Evolutionary conservation across 371 early-diverging fungal species (phyloP).

Genomic region (Apophysomyces ossiformis): DNA sequence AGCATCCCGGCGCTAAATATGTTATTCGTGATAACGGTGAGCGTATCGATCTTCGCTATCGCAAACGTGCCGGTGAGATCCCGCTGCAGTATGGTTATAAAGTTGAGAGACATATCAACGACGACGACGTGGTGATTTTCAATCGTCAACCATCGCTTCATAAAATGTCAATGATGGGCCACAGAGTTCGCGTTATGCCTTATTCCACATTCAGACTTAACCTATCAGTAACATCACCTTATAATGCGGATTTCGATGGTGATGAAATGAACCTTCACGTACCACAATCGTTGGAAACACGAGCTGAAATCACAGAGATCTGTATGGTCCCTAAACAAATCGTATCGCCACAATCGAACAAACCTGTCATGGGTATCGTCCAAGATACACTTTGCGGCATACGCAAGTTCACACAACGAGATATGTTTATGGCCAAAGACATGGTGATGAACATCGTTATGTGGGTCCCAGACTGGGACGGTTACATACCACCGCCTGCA

Average conservation of each 20-base stretch:
- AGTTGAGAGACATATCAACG: slow-evolving; percentile 97
- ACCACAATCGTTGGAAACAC: slow-evolving; percentile 96
- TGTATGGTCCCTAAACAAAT: slow-evolving; percentile 99
- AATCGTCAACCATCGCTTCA: slow-evolving; percentile 99
- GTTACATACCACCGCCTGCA: slow-evolving; percentile 90
- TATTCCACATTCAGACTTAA: slow-evolving; percentile 99
- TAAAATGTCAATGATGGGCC: slow-evolving; percentile 99
- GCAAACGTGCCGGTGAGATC: slow-evolving; percentile 88
- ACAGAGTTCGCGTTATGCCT: slow-evolving; percentile 97
- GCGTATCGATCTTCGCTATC: slow-evolving; percentile 95
- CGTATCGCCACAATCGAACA: slow-evolving; percentile 98
- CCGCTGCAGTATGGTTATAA: slow-evolving; percentile 93
- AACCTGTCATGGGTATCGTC: slow-evolving; percentile 99
- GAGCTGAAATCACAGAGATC: slow-evolving; percentile 95
- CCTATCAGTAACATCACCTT: slow-evolving; percentile 98
- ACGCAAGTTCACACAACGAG: slow-evolving; percentile 95
- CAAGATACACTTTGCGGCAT: slow-evolving; percentile 99
- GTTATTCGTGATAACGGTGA: slow-evolving; percentile 98
- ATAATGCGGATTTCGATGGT: slow-evolving; percentile 99
- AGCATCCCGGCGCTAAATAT: slow-evolving; percentile 99
- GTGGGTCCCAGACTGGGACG: slow-evolving; percentile 98
- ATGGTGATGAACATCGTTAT: slow-evolving; percentile 95
- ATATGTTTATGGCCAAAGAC: slow-evolving; percentile 90
- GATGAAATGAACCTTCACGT: slow-evolving; percentile 99
- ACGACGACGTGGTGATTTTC: slow-evolving; percentile 99